Base-by-base conservation (phyloP, 2,329 filamentous ascomycete genomes). In the Helminthosporium solani region DNA sequence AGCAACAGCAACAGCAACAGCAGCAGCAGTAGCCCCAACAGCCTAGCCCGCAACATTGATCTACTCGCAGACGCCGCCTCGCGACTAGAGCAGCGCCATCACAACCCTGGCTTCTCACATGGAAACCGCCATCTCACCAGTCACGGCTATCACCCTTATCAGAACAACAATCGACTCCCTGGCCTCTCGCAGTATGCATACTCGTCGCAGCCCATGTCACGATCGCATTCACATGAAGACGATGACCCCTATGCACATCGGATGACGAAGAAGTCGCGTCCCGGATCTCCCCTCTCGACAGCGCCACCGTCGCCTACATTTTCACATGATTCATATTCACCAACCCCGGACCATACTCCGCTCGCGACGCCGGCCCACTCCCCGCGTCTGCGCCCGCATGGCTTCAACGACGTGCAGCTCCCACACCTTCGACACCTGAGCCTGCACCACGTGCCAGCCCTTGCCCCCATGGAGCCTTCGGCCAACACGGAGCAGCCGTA, bases 311-410 rank as follows among this genome's bases (percentile, higher is more conserved):
- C 92, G 25, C 92, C 92, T 20, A 96, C 91, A 3, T 96, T 96
- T 70, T 96, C 92, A 2, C 90, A 96, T 73, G 90, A 96, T 71
- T 96, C 92, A 9, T 81, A 92, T 37, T 97, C 92, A 8, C 94
- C 92, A 3, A 99, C 92, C 1, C 94, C 92, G 9, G 92, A 97
- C 65, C 91, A 96, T 76, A 97, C 94, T n/a, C 92, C 92, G n/a
- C 84, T 97, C 45, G 92, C 91, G 21, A 99, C 92, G 4, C 92
- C 92, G 3, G 92, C 91, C 34, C 94, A 97, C 72, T 96, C 91
- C 15, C 94, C 94, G 41, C 88, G 94, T 34, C 79, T 99, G 57
- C 82, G 91, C 50, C 89, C 92, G 2, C 86, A 88, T 64, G 82
- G 77, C 55, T 76, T 79, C 52, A 79, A 77, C 56, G 84, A 87